phyloP scores from a whole-genome alignment of 345 rosid genomes.

The Capsella bursapastoris region DNA sequence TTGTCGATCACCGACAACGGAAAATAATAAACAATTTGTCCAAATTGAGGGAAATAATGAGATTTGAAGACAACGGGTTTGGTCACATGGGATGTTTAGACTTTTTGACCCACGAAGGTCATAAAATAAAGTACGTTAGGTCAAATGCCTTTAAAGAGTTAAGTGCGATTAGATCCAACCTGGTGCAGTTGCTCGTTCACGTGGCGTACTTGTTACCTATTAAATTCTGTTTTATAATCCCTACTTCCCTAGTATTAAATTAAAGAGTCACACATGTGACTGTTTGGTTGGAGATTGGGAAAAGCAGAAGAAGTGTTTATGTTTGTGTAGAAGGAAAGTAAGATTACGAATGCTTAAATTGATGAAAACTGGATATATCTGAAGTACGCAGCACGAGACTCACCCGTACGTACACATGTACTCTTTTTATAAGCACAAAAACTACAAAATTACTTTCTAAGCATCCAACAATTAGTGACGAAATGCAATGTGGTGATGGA shows the following conservation, averaged over 20 bases:
- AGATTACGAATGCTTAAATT: slow-evolving; percentile 19
- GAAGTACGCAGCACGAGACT: slow-evolving; percentile 37
- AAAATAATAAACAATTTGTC: slow-evolving; percentile 2
- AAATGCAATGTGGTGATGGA: neutral
- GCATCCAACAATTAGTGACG: neutral
- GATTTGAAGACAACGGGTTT: slow-evolving; percentile 22
- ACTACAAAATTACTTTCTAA: too few relatives aligned
- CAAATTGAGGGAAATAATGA: slow-evolving; percentile 4
- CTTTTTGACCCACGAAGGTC: slow-evolving; percentile 23
- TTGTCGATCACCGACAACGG: slow-evolving; percentile 38
- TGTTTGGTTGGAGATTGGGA: slow-evolving; percentile 34
- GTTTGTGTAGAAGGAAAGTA: slow-evolving; percentile 35
- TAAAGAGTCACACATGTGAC: slow-evolving; percentile 26
- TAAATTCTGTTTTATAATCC: neutral
- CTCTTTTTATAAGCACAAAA: neutral
- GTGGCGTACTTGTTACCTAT: slow-evolving; percentile 16
- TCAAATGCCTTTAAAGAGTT: slow-evolving; percentile 34
- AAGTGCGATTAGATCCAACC: slow-evolving; percentile 41
- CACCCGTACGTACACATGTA: slow-evolving; percentile 1
- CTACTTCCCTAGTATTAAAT: neutral
- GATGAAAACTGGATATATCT: slow-evolving; percentile 17
- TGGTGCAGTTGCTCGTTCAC: slow-evolving; percentile 35
- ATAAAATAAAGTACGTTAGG: slow-evolving; percentile 6
- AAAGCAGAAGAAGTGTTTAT: slow-evolving; percentile 23
- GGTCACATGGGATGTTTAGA: slow-evolving; percentile 46